Percentiles rank a stretch among this genome's conserved stretches.
These are phyloP conservation scores for Stagonosporopsis chrysanthemi DNA, from an alignment of 2,329 filamentous ascomycete species.

Conservation along the genomic window DNA sequence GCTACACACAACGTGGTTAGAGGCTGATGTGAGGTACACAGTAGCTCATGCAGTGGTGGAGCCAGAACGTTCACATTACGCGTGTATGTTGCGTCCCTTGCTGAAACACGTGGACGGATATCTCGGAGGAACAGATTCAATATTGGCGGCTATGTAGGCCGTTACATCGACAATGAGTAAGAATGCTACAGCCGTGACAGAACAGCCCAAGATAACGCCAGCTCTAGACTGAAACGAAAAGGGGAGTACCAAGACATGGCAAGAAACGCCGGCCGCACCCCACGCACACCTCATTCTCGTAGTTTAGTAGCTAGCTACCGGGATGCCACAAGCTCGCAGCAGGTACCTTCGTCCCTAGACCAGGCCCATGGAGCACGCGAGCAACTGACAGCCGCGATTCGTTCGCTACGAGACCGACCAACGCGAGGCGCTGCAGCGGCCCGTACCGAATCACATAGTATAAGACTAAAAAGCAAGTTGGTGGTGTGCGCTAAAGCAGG, in stretches of 20 bases:
- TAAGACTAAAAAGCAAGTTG: conserved; percentile 36
- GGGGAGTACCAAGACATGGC: not conserved
- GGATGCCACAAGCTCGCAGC: conserved; percentile 3
- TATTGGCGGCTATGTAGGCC: conserved; percentile 23
- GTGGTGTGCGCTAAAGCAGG: conserved; percentile 40
- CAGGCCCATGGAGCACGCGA: not conserved
- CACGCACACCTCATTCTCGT: not conserved
- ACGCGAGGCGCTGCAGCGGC: conserved; percentile 44
- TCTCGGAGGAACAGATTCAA: conserved; percentile 1
- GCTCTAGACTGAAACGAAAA: conserved; percentile 1
- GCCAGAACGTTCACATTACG: conserved; percentile 14
- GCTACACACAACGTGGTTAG: conserved; percentile 11
- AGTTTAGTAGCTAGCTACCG: not conserved
- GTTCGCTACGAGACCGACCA: conserved; percentile 36
- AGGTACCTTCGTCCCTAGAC: not conserved
- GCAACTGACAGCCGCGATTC: conserved; percentile 33
- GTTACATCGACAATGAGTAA: conserved; percentile 31
- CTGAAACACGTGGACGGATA: conserved; percentile 2
- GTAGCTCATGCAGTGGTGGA: conserved; percentile 14
- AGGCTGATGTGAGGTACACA: conserved; percentile 14
- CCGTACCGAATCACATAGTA: conserved; percentile 42
- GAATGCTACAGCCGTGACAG: not conserved
- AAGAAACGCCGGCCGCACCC: not conserved
- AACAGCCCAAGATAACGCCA: not conserved
- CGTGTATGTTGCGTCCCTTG: conserved; percentile 7